Percentiles rank a stretch among this genome's conserved stretches.
phyloP scores from a whole-genome alignment of 345 rosid genomes.

The Syzygium oleosum region DNA sequence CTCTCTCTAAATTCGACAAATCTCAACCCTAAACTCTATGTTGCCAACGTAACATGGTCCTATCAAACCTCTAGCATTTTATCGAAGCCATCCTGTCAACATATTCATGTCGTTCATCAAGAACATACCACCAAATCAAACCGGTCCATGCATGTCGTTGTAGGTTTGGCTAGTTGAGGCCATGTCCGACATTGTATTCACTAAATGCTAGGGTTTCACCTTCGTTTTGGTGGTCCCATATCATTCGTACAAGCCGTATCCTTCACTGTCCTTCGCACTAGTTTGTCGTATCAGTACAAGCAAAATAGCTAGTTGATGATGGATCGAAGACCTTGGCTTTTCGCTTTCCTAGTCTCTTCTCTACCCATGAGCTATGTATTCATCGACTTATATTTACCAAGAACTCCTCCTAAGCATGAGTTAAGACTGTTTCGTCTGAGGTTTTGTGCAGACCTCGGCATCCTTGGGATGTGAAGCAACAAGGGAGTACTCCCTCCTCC shows the following conservation, averaged over 20 bases:
- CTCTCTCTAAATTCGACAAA: background rate
- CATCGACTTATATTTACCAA: background rate
- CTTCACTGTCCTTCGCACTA: background rate
- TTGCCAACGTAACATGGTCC: background rate
- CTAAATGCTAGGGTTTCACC: background rate
- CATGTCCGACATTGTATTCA: background rate
- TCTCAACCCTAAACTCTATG: background rate
- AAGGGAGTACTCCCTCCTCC: too few relatives aligned
- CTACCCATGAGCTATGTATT: background rate
- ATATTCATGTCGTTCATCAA: background rate
- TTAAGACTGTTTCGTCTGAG: too few relatives aligned
- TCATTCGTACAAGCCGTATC: background rate
- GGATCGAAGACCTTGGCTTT: background rate
- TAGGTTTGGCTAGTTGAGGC: background rate
- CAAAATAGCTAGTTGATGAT: background rate
- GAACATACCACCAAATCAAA: background rate
- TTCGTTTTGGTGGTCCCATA: background rate
- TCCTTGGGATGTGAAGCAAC: too few relatives aligned
- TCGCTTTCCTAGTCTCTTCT: background rate
- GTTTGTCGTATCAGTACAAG: background rate
- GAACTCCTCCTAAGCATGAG: background rate
- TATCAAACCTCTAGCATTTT: background rate
- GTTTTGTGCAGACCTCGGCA: too few relatives aligned
- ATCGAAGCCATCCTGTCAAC: background rate
- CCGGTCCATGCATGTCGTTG: background rate